Evolutionary conservation across 1,139 yeast genomes (phyloP).

Genomic region (Saccharomyces uvarum): DNA sequence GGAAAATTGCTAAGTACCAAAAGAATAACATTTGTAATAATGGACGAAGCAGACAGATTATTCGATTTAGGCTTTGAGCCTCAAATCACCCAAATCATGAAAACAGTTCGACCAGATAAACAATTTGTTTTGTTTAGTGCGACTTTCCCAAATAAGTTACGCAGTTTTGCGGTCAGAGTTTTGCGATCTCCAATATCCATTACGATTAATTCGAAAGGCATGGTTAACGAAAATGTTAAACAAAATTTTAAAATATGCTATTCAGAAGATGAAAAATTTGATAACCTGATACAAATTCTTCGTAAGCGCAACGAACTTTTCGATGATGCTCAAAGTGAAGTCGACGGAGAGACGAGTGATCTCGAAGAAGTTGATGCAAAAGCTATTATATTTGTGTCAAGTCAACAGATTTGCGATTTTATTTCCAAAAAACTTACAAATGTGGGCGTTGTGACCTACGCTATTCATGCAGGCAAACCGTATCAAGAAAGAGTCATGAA

Average conservation of each 20-base stretch:
- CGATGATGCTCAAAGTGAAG: slow-evolving; percentile 15
- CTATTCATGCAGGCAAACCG: slow-evolving; percentile 91
- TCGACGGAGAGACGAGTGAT: slow-evolving; percentile 23
- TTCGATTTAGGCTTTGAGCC: slow-evolving; percentile 98
- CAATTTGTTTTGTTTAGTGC: slow-evolving; percentile 95
- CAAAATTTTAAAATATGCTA: slow-evolving; percentile 62
- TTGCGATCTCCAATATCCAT: slow-evolving; percentile 64
- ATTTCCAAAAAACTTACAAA: slow-evolving; percentile 51
- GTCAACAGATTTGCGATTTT: slow-evolving; percentile 74
- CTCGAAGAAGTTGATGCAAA: slow-evolving; percentile 38
- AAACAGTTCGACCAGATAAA: slow-evolving; percentile 73
- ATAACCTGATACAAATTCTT: slow-evolving; percentile 46
- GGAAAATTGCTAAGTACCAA: slow-evolving; percentile 68
- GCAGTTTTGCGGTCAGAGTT: slow-evolving; percentile 59
- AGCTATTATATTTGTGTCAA: slow-evolving; percentile 74
- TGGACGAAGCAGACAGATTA: slow-evolving; percentile 96
- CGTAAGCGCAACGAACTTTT: slow-evolving; percentile 33
- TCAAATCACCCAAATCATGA: slow-evolving; percentile 75
- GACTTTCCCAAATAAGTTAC: slow-evolving; percentile 81
- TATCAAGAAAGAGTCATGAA: slow-evolving; percentile 77
- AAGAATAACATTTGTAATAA: slow-evolving; percentile 69
- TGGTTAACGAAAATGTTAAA: slow-evolving; percentile 73
- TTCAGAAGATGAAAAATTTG: slow-evolving; percentile 46
- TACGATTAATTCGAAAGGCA: slow-evolving; percentile 72
- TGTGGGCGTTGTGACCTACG: slow-evolving; percentile 51